Evolutionary conservation across 2,329 filamentous ascomycete species (phyloP), one percentile per base, ranked within the genome.

Genomic region (Hypoxylon sp.): DNA sequence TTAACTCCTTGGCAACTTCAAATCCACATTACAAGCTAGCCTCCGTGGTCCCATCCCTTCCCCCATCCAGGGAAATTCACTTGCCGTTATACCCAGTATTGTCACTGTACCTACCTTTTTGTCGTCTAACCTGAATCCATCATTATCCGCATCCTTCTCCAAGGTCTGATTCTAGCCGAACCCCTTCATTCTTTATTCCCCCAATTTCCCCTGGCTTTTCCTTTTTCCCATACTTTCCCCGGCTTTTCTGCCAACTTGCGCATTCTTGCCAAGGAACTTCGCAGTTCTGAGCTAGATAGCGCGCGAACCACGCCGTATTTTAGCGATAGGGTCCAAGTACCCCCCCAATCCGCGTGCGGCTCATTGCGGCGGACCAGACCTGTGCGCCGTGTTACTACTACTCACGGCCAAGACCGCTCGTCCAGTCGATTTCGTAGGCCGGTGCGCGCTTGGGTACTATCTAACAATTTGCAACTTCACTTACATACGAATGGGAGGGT

Each of bases 111-210:
- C 60, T 55, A 48, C 46, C 30, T 53, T 47, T 39, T 51, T 58
- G 46, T 63, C 61, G 54, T 70, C 68, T 69, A 62, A 66, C 69
- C 63, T 56, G 51, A 69, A 66, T 63, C 61, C 52, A 66, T 61
- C 65, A 68, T 68, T 70, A 70, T 61, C 59, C 67, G 65, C 65
- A 65, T 59, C 55, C 61, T 50, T 65, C 43, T 48, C 61, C 59
- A 54, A 60, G 53, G 51, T 63, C 55, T 65, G 43, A 60, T 70
- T 66, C 70, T 68, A 70, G 67, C 70, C 65, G 69, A 62, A 54
- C 68, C 69, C 65, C 61, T 63, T 70, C 64, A 57, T 69, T 72
- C 63, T 55, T 68, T 69, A 65, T 67, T 68, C 47, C 48, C 47
- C 48, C 53, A 39, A 52, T 53, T 56, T 59, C 51, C 65, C 62